Base-by-base conservation (phyloP, 164 flowering plant genomes). In the Kalanchoe fedtschenkoi region DNA sequence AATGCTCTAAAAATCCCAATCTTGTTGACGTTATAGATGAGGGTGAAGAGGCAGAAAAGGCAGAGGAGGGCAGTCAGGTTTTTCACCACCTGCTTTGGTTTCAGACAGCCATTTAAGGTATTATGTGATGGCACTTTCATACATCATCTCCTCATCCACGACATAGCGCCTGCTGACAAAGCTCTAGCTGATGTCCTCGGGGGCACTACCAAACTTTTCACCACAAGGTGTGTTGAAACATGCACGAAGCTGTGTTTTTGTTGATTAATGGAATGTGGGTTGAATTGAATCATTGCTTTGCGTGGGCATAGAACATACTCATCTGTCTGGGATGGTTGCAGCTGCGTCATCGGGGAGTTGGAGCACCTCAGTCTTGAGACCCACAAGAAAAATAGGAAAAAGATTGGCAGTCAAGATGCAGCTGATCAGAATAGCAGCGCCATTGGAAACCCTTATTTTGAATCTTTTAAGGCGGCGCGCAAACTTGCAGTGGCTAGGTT, bases 111-210 rank as follows among this genome's bases (percentile, higher is more conserved):
- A 0, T 91, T 69, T 71, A 87, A 87, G 75, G 70, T 91, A 3
- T 60, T 60, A 21, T 88, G 91, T 63, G 98, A 90, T 56, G 98
- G 97, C 5, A 93, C 96, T 5, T 86, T 92, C 66, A 61, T 93
- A 28, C 84, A 85, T 60, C 88, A 85, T 67, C 80, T 86, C 42
- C 58, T 80, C 5, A 58, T 34, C 24, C 76, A 86, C 64, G 29
- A 62, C 11, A 74, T 81, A 9, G 38, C 63, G 1, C 79, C 87
- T 0, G 75, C 80, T 11, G 78, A 76, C 65, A 67, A 75, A 4
- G 85, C 82, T 10, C 47, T 85, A 35, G 63, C 86, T 0, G 77
- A 69, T 34, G 53, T 73, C 29, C 84, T 93, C 19, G 82, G 81
- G 1, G 83, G 73, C 24, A 58, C 78, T 16, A 78, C 81, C 63